Conservation (phyloP, 345 rosid genomes). For the Sonneratia caseolaris region DNA sequence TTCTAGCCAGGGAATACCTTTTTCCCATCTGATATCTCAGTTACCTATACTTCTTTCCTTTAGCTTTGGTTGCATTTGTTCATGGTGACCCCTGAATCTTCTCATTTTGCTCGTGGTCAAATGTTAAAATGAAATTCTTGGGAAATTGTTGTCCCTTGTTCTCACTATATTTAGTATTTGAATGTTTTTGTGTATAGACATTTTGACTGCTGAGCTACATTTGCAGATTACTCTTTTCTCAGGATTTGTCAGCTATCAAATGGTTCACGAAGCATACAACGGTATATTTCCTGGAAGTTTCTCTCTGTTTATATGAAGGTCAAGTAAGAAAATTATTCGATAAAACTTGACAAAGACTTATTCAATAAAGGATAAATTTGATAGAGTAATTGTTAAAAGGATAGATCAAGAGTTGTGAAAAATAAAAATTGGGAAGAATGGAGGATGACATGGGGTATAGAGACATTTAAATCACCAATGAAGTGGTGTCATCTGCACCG, state of each 20-base stretch:
- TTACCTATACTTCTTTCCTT: background rate
- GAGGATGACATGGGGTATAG: background rate
- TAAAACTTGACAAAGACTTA: background rate
- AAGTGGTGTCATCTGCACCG: background rate
- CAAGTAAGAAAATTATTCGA: background rate
- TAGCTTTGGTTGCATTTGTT: background rate
- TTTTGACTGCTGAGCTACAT: constrained; percentile 1
- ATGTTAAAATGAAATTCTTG: background rate
- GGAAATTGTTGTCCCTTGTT: background rate
- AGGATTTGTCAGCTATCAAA: constrained; percentile 96
- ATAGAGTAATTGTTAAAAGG: background rate
- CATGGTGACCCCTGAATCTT: background rate
- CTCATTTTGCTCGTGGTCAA: background rate
- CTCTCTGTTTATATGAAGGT: background rate
- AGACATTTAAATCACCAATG: background rate
- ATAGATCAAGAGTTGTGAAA: background rate
- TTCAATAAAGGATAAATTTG: no score
- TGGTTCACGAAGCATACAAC: constrained; percentile 97
- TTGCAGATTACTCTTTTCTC: constrained; percentile 93
- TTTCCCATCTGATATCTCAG: background rate
- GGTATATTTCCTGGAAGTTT: constrained; percentile 29
- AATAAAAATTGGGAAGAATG: background rate
- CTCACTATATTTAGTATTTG: background rate
- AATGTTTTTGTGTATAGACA: background rate
- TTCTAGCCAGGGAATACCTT: background rate